These are phyloP conservation scores for Boletus pseudopeckii DNA, from an alignment of 768 basidiomycete genomes.

Conservation along the genomic window DNA sequence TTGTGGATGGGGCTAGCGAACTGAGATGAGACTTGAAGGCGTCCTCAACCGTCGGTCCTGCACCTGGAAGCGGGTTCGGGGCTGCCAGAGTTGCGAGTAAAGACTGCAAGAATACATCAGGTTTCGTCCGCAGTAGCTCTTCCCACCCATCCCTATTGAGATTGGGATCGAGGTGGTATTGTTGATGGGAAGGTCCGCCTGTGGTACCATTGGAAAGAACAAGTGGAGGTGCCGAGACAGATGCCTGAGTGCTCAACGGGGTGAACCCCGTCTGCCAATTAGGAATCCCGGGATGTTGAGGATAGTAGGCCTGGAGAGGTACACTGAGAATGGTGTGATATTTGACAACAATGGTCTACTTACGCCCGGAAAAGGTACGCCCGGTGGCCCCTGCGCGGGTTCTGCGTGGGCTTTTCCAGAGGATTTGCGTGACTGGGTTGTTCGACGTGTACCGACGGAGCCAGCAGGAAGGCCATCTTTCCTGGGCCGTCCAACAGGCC, in stretches of 20 bases:
- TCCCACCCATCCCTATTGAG: slow-evolving; percentile 64
- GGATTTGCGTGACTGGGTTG: slow-evolving; percentile 41
- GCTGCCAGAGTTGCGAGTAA: slow-evolving; percentile 58
- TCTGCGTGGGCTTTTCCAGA: slow-evolving; percentile 27
- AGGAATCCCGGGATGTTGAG: slow-evolving; percentile 31
- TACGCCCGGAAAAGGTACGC: slow-evolving; percentile 33
- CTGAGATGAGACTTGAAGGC: slow-evolving; percentile 75
- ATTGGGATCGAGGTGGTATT: slow-evolving; percentile 46
- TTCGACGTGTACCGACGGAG: slow-evolving; percentile 49
- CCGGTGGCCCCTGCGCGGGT: slow-evolving; percentile 22
- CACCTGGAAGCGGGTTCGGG: slow-evolving; percentile 59
- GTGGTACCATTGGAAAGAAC: slow-evolving; percentile 31
- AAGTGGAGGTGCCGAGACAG: slow-evolving; percentile 32
- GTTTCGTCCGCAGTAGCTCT: slow-evolving; percentile 51
- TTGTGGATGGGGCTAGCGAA: slow-evolving; percentile 52
- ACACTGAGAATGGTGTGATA: neutral
- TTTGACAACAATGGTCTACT: neutral
- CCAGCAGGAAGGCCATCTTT: slow-evolving; percentile 83
- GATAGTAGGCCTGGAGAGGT: slow-evolving; percentile 29
- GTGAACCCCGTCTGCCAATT: slow-evolving; percentile 30
- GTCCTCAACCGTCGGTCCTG: slow-evolving; percentile 66
- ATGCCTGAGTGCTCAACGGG: slow-evolving; percentile 22
- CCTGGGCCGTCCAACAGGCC: slow-evolving; percentile 77
- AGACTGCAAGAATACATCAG: slow-evolving; percentile 53
- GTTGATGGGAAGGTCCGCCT: slow-evolving; percentile 21